phyloP scores from a whole-genome alignment of 805 yeast species.

The Myxozyma udenii region DNA sequence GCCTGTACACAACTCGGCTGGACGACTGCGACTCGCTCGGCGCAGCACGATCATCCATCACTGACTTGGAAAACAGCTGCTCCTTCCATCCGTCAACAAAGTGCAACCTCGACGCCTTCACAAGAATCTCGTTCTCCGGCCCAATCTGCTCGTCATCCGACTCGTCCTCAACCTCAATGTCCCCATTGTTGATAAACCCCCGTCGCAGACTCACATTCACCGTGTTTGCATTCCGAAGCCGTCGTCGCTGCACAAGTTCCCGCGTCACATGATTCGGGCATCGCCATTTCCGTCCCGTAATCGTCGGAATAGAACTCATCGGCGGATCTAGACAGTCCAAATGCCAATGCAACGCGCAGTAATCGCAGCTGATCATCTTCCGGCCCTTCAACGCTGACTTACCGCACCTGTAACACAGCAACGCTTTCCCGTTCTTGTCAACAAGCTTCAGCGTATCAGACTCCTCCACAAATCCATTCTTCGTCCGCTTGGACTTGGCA shows the following conservation, averaged over 20 bases:
- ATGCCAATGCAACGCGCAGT: slow-evolving; percentile 82
- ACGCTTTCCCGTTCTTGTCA: slow-evolving; percentile 65
- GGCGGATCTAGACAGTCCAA: slow-evolving; percentile 82
- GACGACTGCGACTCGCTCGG: slow-evolving; percentile 35
- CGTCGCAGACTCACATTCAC: slow-evolving; percentile 55
- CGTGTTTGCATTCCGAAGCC: slow-evolving; percentile 48
- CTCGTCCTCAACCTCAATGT: slow-evolving; percentile 51
- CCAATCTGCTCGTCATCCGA: slow-evolving; percentile 39
- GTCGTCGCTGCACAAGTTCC: slow-evolving; percentile 36
- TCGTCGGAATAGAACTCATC: slow-evolving; percentile 60
- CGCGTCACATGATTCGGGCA: slow-evolving; percentile 75
- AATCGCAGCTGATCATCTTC: slow-evolving; percentile 71
- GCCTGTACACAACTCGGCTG: slow-evolving; percentile 53
- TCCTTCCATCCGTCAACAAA: slow-evolving; percentile 23
- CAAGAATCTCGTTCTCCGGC: slow-evolving; percentile 14
- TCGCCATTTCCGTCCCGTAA: slow-evolving; percentile 78
- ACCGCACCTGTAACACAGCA: slow-evolving; percentile 74
- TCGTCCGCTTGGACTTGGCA: slow-evolving; percentile 20
- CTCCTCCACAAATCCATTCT: slow-evolving; percentile 47
- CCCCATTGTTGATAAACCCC: slow-evolving; percentile 54
- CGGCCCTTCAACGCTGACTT: slow-evolving; percentile 59
- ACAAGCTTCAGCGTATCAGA: slow-evolving; percentile 61
- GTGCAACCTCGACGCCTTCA: slow-evolving; percentile 21
- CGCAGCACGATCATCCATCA: slow-evolving; percentile 29
- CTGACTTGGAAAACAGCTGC: slow-evolving; percentile 11